These are phyloP conservation scores for barley (Hordeum vulgare) DNA, from an alignment of 176 grass and related monocot genomes.

Conservation along the genomic window MorexV3_pseudomolecules_assembly NC_058519.1:607231133-607231632, in stretches of 20 bases:
- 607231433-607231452: neutral
- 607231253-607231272: too few species aligned
- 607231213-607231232: too few species aligned
- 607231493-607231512: constrained; percentile 28
- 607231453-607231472: neutral
- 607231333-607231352: constrained; percentile 21
- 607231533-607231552: neutral
- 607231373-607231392: constrained; percentile 35
- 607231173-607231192: too few species aligned
- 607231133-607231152: too few species aligned
- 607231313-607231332: neutral
- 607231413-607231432: constrained; percentile 5
- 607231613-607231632: constrained; percentile 32
- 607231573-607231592: neutral
- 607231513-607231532: constrained; percentile 6
- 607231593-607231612: constrained; percentile 29
- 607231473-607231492: neutral
- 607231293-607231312: neutral
- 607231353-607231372: neutral
- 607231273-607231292: too few species aligned
- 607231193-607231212: too few species aligned
- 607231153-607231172: too few species aligned
- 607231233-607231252: too few species aligned
- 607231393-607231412: neutral
- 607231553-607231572: neutral